phyloP scores from a whole-genome alignment of 1,284 basidiomycete genomes.

The Entoloma clypeatum region DNA sequence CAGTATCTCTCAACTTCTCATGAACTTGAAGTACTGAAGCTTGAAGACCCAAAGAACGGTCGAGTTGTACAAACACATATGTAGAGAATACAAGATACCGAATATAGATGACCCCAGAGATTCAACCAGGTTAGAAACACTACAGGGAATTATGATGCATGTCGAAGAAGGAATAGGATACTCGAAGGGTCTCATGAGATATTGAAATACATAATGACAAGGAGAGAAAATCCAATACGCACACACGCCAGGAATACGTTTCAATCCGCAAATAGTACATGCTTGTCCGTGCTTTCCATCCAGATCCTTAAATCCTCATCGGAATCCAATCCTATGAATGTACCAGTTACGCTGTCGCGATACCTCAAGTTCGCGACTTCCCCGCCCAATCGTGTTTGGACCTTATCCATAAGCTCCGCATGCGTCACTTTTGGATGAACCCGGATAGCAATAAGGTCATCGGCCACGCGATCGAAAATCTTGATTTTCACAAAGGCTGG shows the following conservation, averaged over 20 bases:
- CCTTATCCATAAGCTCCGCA: conserved; percentile 85
- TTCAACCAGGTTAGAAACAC: too few species aligned
- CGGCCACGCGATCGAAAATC: conserved; percentile 87
- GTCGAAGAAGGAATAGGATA: conserved; percentile 12
- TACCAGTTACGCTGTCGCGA: conserved; percentile 64
- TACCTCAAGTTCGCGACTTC: conserved; percentile 73
- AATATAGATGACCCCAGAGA: too few species aligned
- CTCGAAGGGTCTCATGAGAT: conserved; percentile 14
- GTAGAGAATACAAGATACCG: too few species aligned
- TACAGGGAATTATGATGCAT: conserved; percentile 10
- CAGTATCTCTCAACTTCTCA: conserved; percentile 12
- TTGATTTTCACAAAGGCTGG: conserved; percentile 96
- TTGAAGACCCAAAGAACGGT: neutral
- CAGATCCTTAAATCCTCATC: conserved; percentile 76
- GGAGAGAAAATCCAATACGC: conserved; percentile 6
- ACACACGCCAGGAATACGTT: neutral
- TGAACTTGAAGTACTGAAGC: too few species aligned
- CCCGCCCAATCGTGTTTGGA: conserved; percentile 79
- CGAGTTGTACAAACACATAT: too few species aligned
- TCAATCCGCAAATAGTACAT: conserved; percentile 83
- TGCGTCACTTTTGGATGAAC: conserved; percentile 92
- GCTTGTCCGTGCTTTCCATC: conserved; percentile 83
- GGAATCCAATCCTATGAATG: conserved; percentile 62
- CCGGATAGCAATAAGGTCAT: conserved; percentile 96
- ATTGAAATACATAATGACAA: conserved; percentile 7